A percentile compares a stretch with the other conserved stretches of the same genome.
phyloP scores from a whole-genome alignment of 176 grass and related monocot genomes.

The Saccharum spontaneum region DNA sequence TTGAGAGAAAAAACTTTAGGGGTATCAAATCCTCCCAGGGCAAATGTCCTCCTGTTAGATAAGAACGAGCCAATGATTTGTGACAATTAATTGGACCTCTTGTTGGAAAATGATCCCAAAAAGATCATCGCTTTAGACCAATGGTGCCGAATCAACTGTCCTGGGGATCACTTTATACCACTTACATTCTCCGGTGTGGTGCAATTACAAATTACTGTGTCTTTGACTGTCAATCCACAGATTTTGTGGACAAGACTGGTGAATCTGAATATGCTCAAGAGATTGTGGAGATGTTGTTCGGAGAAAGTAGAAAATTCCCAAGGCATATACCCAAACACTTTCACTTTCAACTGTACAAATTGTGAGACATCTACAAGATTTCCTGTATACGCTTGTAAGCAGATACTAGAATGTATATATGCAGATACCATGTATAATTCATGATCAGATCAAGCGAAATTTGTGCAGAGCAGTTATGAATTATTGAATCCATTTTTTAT shows the following conservation, averaged over 20 bases:
- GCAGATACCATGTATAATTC: background rate
- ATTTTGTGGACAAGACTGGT: conserved; percentile 19
- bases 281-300: conserved; percentile 38
- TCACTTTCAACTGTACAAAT: conserved; percentile 32
- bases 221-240: conserved; percentile 39
- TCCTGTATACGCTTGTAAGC: background rate
- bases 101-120: conserved; percentile 29
- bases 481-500: background rate
- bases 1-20: conserved; percentile 9
- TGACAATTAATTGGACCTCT: conserved; percentile 48
- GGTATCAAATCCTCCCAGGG: conserved; percentile 34
- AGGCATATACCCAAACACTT: conserved; percentile 35
- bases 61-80: conserved; percentile 52
- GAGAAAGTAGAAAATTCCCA: conserved; percentile 30
- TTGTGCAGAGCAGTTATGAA: background rate
- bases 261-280: conserved; percentile 47
- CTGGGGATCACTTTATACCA: conserved; percentile 13
- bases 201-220: conserved; percentile 28
- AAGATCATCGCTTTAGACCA: conserved; percentile 20
- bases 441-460: conserved; percentile 22
- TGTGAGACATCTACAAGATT: conserved; percentile 12
- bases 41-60: conserved; percentile 40
- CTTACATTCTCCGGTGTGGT: conserved; percentile 21
- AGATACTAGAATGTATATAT: conserved; percentile 19
- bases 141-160: conserved; percentile 20